Evolutionary conservation across 495 filamentous ascomycete species (phyloP).

Genomic region (Penicillium cataractarum): DNA sequence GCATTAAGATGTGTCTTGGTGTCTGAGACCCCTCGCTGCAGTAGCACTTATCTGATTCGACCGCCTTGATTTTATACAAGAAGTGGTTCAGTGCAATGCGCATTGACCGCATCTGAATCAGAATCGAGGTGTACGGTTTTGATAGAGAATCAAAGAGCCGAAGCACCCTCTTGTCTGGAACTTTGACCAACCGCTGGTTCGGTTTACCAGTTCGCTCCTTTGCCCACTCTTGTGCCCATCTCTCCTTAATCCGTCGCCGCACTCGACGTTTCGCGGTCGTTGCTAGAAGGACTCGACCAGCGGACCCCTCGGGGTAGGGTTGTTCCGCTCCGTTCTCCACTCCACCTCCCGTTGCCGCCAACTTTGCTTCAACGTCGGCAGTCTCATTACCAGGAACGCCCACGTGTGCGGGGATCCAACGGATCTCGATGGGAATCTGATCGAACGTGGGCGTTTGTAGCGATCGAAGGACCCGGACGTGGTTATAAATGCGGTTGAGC

Average conservation of each 20-base stretch:
- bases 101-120: background rate
- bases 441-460: background rate
- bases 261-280: no score
- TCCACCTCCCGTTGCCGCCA: background rate
- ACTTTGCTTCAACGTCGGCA: background rate
- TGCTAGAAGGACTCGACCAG: background rate
- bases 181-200: background rate
- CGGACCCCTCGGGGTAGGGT: no score
- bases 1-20: no score
- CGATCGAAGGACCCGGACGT: background rate
- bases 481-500: background rate
- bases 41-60: background rate
- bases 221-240: no score
- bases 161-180: background rate
- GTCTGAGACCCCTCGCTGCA: background rate
- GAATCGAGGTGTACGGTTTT: background rate
- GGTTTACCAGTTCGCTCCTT: background rate
- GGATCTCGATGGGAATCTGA: constrained; percentile 1
- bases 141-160: background rate
- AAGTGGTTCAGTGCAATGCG: background rate
- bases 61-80: background rate
- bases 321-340: background rate
- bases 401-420: background rate
- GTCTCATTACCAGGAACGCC: background rate
- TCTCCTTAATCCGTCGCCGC: no score